phyloP scores from a whole-genome alignment of 2,329 filamentous ascomycete species.

The Arachnomyces sp. region DNA sequence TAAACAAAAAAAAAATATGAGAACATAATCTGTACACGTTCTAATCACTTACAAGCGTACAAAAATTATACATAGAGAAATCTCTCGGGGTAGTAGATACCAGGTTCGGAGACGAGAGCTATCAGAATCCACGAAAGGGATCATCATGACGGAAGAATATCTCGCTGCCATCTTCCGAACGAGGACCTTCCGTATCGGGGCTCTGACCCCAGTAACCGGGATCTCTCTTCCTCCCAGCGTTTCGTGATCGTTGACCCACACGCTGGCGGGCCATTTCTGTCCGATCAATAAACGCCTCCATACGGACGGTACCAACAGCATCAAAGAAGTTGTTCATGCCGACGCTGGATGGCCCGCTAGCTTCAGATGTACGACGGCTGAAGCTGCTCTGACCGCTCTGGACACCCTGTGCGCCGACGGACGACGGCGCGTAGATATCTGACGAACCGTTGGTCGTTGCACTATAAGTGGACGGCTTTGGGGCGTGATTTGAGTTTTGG shows the following conservation, averaged over 20 bases:
- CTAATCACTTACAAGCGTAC: slow-evolving; percentile 1
- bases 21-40: neutral
- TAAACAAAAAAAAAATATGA: neutral
- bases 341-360: slow-evolving; percentile 41
- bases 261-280: slow-evolving; percentile 26
- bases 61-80: neutral
- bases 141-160: slow-evolving; percentile 35
- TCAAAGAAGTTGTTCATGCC: slow-evolving; percentile 63
- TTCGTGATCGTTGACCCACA: slow-evolving; percentile 14
- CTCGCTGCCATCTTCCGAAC: slow-evolving; percentile 31
- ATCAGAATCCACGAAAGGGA: slow-evolving; percentile 41
- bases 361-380: slow-evolving; percentile 47
- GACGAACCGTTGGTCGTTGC: slow-evolving; percentile 53
- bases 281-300: slow-evolving; percentile 87
- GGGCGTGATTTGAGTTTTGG: slow-evolving; percentile 11
- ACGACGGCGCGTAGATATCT: slow-evolving; percentile 44
- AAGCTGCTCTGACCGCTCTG: slow-evolving; percentile 34
- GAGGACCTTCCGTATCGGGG: slow-evolving; percentile 28
- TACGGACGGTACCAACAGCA: slow-evolving; percentile 81
- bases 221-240: slow-evolving; percentile 20
- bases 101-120: neutral
- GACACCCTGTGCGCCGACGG: slow-evolving; percentile 18
- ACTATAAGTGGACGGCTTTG: slow-evolving; percentile 40
- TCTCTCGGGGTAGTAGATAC: slow-evolving; percentile 3
- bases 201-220: slow-evolving; percentile 27